Evolutionary conservation across 495 filamentous ascomycete species (phyloP), one percentile per base, ranked within the genome.

Genomic region (Mycothermus thermophilus): DNA sequence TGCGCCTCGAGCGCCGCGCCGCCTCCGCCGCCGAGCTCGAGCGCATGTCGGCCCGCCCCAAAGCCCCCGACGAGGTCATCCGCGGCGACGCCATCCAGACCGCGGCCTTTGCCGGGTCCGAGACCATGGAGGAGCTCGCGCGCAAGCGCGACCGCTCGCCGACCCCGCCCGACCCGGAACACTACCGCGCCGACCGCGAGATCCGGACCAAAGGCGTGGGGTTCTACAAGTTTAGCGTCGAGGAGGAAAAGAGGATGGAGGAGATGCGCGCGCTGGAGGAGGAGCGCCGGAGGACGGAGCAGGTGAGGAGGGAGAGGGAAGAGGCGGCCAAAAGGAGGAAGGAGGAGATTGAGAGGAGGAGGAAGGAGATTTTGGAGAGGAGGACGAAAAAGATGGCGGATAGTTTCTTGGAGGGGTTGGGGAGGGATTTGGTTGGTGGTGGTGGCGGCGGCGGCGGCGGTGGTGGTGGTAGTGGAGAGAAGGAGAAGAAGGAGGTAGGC

Each of bases 191-290:
- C 0, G 70, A 64, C 38, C 63, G 59, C 35, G 90, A 96, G 66
- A 75, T 90, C 20, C 63, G 90, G 32, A 82, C 74, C 25, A 88
- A 87, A 50, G 92, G 90, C 0, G 79, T 80, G 5, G 92, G 85
- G 0, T 97, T 94, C 52, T 95, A 86, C 53, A 67, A 69, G 21
- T 96, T 97, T 50, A 80, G 75, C 17, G 65, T 58, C 41, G 78
- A 93, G 54, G 72, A 72, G 48, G 72, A 60, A 33, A 59, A 59
- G 35, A 61, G 90, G 35, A 57, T 58, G 42, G 51, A 52, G 54
- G 79, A 96, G 69, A 93, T 96, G 84, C 67, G 69, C 54, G 69
- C 64, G 30, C 52, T 97, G 39, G 66, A 69, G 46, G 55, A 44
- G 37, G 75, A 80, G 63, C 59, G 90, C 34, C 46, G 50, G 40